Evolutionary conservation across 1,284 basidiomycete genomes (phyloP).

Genomic region (Cryptococcus sp.): DNA sequence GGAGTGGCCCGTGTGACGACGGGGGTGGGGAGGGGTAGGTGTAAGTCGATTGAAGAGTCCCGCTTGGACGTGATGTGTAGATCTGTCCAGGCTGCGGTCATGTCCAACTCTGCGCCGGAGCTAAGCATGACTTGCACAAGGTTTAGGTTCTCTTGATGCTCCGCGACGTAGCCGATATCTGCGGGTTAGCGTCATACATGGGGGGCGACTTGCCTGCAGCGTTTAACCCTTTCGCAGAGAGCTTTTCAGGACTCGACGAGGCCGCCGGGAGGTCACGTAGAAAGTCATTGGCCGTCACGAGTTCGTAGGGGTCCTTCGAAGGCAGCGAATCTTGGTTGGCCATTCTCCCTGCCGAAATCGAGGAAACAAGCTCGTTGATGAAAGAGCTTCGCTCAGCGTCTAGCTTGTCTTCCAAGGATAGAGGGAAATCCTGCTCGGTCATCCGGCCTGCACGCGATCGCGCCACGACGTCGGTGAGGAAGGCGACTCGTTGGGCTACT

Average conservation of each 20-base stretch:
- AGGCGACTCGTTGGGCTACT: conserved; percentile 21
- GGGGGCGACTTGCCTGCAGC: conserved; percentile 6
- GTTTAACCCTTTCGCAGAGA: conserved; percentile 24
- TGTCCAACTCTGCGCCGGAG: conserved; percentile 24
- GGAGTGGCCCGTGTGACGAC: conserved; percentile 64
- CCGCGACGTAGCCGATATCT: conserved; percentile 64
- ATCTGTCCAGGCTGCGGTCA: conserved; percentile 45
- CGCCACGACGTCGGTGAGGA: conserved; percentile 21
- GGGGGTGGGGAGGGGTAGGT: conserved; percentile 66
- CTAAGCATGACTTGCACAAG: conserved; percentile 66
- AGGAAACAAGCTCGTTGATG: conserved; percentile 25
- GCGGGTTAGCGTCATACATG: conserved; percentile 15
- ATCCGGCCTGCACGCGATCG: conserved; percentile 19
- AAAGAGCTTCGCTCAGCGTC: conserved; percentile 16
- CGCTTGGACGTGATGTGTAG: conserved; percentile 65
- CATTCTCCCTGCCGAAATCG: conserved; percentile 27
- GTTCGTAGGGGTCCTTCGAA: conserved; percentile 31
- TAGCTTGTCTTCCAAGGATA: conserved; percentile 18
- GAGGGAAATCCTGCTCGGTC: conserved; percentile 29
- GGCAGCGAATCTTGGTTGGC: conserved; percentile 33
- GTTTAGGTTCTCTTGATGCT: conserved; percentile 77
- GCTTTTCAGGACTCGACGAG: conserved; percentile 24
- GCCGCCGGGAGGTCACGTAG: conserved; percentile 12
- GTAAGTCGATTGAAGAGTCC: conserved; percentile 61
- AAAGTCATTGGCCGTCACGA: conserved; percentile 36